Evolutionary conservation across 768 basidiomycete species (phyloP).

Genomic region (Leucosporidium yakuticum): DNA sequence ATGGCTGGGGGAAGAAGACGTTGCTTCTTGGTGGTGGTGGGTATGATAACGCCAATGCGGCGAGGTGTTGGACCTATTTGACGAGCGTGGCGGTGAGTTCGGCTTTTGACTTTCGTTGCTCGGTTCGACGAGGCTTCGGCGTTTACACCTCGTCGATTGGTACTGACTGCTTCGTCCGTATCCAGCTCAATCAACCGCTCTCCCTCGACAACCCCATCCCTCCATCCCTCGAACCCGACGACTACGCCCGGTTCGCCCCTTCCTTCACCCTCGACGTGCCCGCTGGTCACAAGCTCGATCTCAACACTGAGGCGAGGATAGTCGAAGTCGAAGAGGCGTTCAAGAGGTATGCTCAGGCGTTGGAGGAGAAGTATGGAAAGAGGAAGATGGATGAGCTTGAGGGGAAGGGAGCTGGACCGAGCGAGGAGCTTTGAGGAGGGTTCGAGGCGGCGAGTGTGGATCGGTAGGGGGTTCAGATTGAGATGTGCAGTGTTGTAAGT

Average conservation of each 20-base stretch:
- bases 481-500: no score
- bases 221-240: not conserved
- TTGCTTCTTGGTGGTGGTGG: conserved; percentile 55
- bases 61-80: conserved; percentile 77
- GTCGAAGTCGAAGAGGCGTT: conserved; percentile 20
- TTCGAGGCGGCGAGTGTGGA: no score
- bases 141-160: no score
- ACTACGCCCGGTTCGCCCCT: conserved; percentile 18
- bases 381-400: no score
- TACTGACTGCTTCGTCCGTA: no score
- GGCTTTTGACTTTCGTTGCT: not conserved
- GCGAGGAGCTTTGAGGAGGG: no score
- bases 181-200: conserved; percentile 12
- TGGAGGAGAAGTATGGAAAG: conserved; percentile 1
- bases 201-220: conserved; percentile 17
- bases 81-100: conserved; percentile 65
- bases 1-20: conserved; percentile 51
- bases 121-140: not conserved
- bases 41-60: conserved; percentile 74
- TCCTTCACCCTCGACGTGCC: conserved; percentile 29
- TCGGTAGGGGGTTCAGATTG: no score
- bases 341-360: not conserved
- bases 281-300: conserved; percentile 6
- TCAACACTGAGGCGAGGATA: conserved; percentile 25
- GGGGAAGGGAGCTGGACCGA: no score